phyloP scores from a whole-genome alignment of 371 early-diverging fungal species.

The Nematocida ironsii region DNA sequence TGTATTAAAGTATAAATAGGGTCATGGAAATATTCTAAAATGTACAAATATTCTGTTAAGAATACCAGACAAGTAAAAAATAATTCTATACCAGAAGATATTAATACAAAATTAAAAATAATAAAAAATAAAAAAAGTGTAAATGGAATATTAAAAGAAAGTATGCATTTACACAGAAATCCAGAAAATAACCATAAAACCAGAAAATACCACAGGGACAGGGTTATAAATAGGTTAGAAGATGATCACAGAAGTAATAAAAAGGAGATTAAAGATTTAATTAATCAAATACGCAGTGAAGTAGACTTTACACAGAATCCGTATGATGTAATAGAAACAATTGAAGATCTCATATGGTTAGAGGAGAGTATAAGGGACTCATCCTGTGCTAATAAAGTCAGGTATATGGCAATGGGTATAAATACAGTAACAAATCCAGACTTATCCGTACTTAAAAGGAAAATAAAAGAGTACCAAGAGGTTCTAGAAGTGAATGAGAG shows the following conservation, averaged over 20 bases:
- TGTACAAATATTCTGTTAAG: no score
- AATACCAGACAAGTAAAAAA: no score
- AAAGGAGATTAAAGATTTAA: not conserved
- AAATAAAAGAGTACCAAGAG: not conserved
- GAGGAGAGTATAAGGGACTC: not conserved
- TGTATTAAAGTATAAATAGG: no score
- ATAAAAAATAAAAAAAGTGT: no score
- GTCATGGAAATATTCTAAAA: no score
- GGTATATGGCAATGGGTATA: not conserved
- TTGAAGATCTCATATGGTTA: not conserved
- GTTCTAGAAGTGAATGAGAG: not conserved
- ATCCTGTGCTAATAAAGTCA: not conserved
- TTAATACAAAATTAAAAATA: no score
- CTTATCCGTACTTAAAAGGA: not conserved
- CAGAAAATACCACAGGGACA: not conserved
- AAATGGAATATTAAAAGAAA: no score
- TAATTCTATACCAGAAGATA: no score
- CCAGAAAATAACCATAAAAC: no score
- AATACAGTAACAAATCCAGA: not conserved
- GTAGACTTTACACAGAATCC: not conserved
- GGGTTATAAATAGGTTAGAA: not conserved
- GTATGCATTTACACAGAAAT: no score
- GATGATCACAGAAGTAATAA: not conserved
- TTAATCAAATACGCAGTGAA: not conserved
- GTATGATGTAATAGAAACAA: not conserved